Percentiles rank a stretch among this genome's conserved stretches.
Conservation (phyloP, 228 moss, liverwort and hornwort genomes). For the Sphagnum fallax region DNA sequence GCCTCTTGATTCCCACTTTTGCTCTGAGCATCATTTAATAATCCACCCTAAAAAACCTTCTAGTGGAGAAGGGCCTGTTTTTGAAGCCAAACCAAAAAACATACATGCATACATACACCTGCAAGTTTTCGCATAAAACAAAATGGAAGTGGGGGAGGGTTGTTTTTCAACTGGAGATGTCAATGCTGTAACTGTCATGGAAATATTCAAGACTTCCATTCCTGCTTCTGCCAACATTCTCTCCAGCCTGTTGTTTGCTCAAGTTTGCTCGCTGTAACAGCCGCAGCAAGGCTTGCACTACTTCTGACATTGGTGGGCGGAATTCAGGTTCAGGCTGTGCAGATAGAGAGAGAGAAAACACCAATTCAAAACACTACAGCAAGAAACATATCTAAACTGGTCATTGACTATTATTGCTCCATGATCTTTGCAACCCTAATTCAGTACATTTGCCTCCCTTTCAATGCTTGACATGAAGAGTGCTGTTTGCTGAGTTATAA, state of each 20-base stretch:
- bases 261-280: slow-evolving; percentile 80
- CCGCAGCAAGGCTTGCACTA: slow-evolving; percentile 68
- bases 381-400: neutral
- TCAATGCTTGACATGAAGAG: neutral
- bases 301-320: slow-evolving; percentile 83
- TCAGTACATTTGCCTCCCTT: neutral
- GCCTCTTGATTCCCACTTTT: too few species aligned
- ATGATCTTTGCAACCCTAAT: neutral
- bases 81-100: too few species aligned
- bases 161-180: too few species aligned
- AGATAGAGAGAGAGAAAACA: neutral
- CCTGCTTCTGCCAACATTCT: slow-evolving; percentile 25
- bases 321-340: slow-evolving; percentile 77
- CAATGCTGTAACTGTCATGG: too few species aligned
- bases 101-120: too few species aligned
- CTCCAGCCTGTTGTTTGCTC: slow-evolving; percentile 43
- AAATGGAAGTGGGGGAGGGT: too few species aligned
- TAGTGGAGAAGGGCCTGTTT: too few species aligned
- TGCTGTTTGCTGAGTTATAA: too few species aligned
- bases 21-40: too few species aligned
- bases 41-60: too few species aligned
- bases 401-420: neutral
- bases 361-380: neutral
- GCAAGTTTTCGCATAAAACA: too few species aligned
- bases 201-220: slow-evolving; percentile 26